Evolutionary conservation across 495 filamentous ascomycete genomes (phyloP).

Genomic region (Talaromyces borbonicus): DNA sequence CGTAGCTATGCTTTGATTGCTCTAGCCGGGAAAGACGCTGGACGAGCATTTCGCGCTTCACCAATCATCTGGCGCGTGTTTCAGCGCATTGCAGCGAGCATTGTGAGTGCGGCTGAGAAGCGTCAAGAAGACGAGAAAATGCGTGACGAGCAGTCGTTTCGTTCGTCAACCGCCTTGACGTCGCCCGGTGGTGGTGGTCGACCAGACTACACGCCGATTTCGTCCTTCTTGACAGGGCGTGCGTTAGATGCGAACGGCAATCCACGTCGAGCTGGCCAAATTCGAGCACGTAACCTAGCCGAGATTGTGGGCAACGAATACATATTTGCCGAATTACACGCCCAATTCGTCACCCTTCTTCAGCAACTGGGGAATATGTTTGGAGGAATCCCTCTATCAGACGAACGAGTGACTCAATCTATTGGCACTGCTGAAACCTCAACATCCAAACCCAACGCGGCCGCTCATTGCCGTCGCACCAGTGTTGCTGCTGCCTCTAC

Average conservation of each 20-base stretch:
- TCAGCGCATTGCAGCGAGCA: constrained; percentile 63
- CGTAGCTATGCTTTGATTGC: constrained; percentile 83
- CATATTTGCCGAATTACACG: constrained; percentile 83
- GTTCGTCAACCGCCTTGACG: constrained; percentile 16
- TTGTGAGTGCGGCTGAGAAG: constrained; percentile 54
- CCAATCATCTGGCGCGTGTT: constrained; percentile 67
- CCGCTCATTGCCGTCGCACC: not conserved
- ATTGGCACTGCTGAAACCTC: constrained; percentile 30
- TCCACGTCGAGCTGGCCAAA: constrained; percentile 38
- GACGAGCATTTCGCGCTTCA: constrained; percentile 64
- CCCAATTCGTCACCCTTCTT: constrained; percentile 63
- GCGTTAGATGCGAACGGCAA: constrained; percentile 49
- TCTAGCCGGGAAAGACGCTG: constrained; percentile 61
- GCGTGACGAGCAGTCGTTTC: constrained; percentile 26
- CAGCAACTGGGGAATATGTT: constrained; percentile 51
- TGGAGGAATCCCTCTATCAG: constrained; percentile 33
- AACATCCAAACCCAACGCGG: constrained; percentile 21
- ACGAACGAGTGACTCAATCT: constrained; percentile 35
- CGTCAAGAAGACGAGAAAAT: constrained; percentile 38
- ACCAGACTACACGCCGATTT: constrained; percentile 44
- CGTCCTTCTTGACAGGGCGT: constrained; percentile 54
- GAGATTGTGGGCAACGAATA: constrained; percentile 80
- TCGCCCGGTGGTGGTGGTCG: constrained; percentile 16
- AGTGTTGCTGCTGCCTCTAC: not conserved
- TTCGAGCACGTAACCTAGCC: constrained; percentile 65